Evolutionary conservation across 163 green algal genomes (phyloP).

Genomic region (Chlamydomonas reinhardtii): DNA sequence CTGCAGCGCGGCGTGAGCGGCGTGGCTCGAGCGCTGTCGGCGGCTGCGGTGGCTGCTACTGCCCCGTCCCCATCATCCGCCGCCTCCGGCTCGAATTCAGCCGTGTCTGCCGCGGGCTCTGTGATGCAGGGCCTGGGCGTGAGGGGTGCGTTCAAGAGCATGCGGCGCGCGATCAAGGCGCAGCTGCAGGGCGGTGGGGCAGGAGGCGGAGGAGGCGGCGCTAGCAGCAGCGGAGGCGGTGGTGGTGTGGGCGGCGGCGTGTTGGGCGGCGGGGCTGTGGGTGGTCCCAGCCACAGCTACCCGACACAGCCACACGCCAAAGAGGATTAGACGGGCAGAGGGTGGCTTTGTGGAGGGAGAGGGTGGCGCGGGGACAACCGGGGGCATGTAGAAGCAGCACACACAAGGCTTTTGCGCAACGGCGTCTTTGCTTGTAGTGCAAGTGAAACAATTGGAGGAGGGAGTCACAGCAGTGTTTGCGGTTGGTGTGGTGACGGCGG

Average conservation of each 20-base stretch:
- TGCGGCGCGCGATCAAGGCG: conserved; percentile 4
- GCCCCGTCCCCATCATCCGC: too few species aligned
- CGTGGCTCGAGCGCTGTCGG: conserved; percentile 3
- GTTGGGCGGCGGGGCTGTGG: too few species aligned
- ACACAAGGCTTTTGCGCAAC: too few species aligned
- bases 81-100: too few species aligned
- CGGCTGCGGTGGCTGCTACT: conserved; percentile 30
- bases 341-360: background rate
- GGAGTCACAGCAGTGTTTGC: too few species aligned
- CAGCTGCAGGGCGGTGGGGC: background rate
- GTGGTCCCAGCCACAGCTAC: background rate
- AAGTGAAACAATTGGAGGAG: too few species aligned
- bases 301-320: background rate
- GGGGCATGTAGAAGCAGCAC: too few species aligned
- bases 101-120: too few species aligned
- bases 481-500: too few species aligned
- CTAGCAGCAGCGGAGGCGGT: background rate
- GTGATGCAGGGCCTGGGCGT: conserved; percentile 3
- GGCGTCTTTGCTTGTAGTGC: too few species aligned
- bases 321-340: background rate
- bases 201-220: background rate
- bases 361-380: too few species aligned
- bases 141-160: conserved; percentile 13
- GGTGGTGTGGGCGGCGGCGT: background rate
- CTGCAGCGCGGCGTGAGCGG: conserved; percentile 17